These are phyloP conservation scores for Suhomyces atakaporum DNA, from an alignment of 1,139 yeast genomes.

Conservation along the genomic window DNA sequence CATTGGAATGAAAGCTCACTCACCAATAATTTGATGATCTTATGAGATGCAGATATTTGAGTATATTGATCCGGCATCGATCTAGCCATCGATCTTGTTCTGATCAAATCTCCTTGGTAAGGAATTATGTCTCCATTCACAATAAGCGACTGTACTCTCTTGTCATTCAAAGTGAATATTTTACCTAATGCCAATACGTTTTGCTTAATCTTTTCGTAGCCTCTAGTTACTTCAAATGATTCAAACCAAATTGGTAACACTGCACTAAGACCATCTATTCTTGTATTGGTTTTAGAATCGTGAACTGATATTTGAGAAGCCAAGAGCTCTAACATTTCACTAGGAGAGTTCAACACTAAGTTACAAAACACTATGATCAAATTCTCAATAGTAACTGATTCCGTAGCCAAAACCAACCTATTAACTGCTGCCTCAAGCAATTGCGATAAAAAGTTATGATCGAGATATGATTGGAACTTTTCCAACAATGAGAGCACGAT, in stretches of 20 bases:
- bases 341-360: slow-evolving; percentile 61
- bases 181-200: slow-evolving; percentile 72
- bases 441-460: slow-evolving; percentile 51
- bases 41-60: slow-evolving; percentile 66
- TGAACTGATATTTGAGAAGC: slow-evolving; percentile 38
- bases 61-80: slow-evolving; percentile 64
- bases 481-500: slow-evolving; percentile 66
- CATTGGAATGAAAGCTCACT: slow-evolving; percentile 68
- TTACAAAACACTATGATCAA: slow-evolving; percentile 76
- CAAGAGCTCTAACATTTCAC: slow-evolving; percentile 62
- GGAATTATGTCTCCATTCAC: slow-evolving; percentile 83
- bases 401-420: slow-evolving; percentile 65
- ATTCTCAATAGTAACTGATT: slow-evolving; percentile 73
- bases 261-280: slow-evolving; percentile 40
- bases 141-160: slow-evolving; percentile 47
- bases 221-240: slow-evolving; percentile 78
- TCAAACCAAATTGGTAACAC: slow-evolving; percentile 79
- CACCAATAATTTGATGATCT: slow-evolving; percentile 69
- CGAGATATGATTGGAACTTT: slow-evolving; percentile 55
- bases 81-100: slow-evolving; percentile 84
- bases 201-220: slow-evolving; percentile 70
- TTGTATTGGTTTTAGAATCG: slow-evolving; percentile 23
- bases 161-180: slow-evolving; percentile 60
- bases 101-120: slow-evolving; percentile 59
- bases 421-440: slow-evolving; percentile 73